Evolutionary conservation across 1,284 basidiomycete species (phyloP), one percentile per base, ranked within the genome.

Genomic region (Macrocystidia cucumis): DNA sequence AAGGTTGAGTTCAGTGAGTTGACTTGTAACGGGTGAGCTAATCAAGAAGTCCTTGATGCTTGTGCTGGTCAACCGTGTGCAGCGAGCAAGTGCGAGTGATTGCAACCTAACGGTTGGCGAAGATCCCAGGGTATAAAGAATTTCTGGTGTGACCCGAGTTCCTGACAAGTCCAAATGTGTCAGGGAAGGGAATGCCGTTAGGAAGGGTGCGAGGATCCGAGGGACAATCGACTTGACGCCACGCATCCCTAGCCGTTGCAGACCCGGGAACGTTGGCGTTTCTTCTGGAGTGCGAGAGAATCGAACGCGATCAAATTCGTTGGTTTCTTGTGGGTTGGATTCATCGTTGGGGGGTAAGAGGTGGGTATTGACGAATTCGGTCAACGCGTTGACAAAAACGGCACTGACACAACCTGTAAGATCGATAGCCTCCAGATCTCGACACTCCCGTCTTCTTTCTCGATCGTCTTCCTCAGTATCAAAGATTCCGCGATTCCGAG

Each of bases 361-460:
- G 60, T 88, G 77, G 31, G 70, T 72, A 37, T 74, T 69, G 42
- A 91, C 90, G 52, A 97, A 93, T 39, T 88, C 81, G 23, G 74
- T 70, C 46, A 96, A 72, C 0, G 87, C 89, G 44, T 80, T 76
- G 39, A 87, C 81, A 50, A 97, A 97, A 4, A 86, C 81, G 12
- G 76, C 74, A 51, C 89, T 92, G 52, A 97, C 85, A 56, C 95
- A 98, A 46, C 92, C 93, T 13, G 92, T 97, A 35, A 98, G 63
- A 55, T 98, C 95, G 23, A 96, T 68, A 2, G 92, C 91, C 55
- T 92, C 81, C 4, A 98, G 67, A 35, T 89, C 79, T 42, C 69
- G 77, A 66, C 80, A 91, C 38, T 89, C 84, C 31, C 74, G 57
- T 48, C 84, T 69, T 49, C 89, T 65, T 37, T 88, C 82, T 33